Conservation (phyloP, 805 yeast species). For the Spathaspora girioi region DNA sequence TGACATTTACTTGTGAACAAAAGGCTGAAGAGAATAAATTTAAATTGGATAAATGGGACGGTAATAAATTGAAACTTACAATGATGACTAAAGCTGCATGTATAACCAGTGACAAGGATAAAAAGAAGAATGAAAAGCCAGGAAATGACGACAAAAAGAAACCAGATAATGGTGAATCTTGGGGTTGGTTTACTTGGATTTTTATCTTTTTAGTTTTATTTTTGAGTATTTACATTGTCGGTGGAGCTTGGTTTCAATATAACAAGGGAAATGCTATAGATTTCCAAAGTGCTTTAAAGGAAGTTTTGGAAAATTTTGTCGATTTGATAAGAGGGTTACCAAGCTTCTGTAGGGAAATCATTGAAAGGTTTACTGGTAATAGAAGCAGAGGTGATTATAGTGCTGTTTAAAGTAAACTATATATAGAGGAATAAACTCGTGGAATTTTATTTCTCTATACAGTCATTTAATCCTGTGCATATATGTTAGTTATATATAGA, state of each 20-base stretch:
- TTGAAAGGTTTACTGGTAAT: slow-evolving; percentile 60
- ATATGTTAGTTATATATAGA: neutral
- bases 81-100: slow-evolving; percentile 42
- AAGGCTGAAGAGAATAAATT: slow-evolving; percentile 19
- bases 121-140: slow-evolving; percentile 21
- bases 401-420: slow-evolving; percentile 59
- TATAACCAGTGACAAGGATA: slow-evolving; percentile 25
- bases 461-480: neutral
- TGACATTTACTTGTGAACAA: slow-evolving; percentile 46
- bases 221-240: slow-evolving; percentile 67
- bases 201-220: slow-evolving; percentile 70
- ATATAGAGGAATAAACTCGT: neutral
- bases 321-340: slow-evolving; percentile 61
- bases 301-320: slow-evolving; percentile 64
- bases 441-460: slow-evolving; percentile 2
- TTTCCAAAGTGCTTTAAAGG: slow-evolving; percentile 67
- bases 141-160: slow-evolving; percentile 11
- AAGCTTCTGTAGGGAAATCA: slow-evolving; percentile 61
- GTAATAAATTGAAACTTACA: slow-evolving; percentile 20
- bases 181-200: slow-evolving; percentile 84
- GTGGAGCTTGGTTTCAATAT: slow-evolving; percentile 73
- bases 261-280: slow-evolving; percentile 69
- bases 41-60: slow-evolving; percentile 35
- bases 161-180: slow-evolving; percentile 42
- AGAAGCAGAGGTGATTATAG: slow-evolving; percentile 83